Evolutionary conservation across 768 basidiomycete species (phyloP).

Genomic region (Lenzites betulinus): DNA sequence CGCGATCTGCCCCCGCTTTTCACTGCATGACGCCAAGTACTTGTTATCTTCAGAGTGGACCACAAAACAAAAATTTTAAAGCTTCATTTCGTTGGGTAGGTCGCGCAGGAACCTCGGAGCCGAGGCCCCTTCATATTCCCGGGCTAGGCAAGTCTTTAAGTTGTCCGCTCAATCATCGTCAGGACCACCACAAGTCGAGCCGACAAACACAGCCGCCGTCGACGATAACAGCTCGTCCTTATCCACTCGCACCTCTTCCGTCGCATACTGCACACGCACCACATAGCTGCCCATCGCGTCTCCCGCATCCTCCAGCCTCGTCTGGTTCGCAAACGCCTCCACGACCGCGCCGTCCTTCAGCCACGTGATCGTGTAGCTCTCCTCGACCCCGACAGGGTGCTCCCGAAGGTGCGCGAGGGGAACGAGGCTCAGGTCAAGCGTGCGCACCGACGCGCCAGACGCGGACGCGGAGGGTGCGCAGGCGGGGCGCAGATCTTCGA

Average conservation of each 20-base stretch:
- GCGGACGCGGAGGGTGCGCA: slow-evolving; percentile 34
- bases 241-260: slow-evolving; percentile 60
- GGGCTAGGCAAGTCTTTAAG: no score
- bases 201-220: slow-evolving; percentile 2
- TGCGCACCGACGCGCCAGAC: slow-evolving; percentile 30
- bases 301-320: slow-evolving; percentile 41
- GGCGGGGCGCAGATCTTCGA: slow-evolving; percentile 51
- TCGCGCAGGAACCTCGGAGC: no score
- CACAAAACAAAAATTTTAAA: no score
- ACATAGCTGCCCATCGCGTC: slow-evolving; percentile 45
- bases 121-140: no score
- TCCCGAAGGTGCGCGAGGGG: slow-evolving; percentile 60
- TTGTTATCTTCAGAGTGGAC: no score
- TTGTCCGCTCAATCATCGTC: no score
- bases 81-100: no score
- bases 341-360: slow-evolving; percentile 47
- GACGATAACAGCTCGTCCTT: slow-evolving; percentile 35
- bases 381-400: slow-evolving; percentile 34
- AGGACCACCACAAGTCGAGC: neutral
- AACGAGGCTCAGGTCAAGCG: slow-evolving; percentile 52
- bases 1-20: no score
- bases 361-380: slow-evolving; percentile 63
- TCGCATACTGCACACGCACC: slow-evolving; percentile 50
- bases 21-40: no score
- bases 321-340: slow-evolving; percentile 51